Base-by-base conservation (phyloP, 352 stramenopile species). In the Plasmopara halstedii region DNA sequence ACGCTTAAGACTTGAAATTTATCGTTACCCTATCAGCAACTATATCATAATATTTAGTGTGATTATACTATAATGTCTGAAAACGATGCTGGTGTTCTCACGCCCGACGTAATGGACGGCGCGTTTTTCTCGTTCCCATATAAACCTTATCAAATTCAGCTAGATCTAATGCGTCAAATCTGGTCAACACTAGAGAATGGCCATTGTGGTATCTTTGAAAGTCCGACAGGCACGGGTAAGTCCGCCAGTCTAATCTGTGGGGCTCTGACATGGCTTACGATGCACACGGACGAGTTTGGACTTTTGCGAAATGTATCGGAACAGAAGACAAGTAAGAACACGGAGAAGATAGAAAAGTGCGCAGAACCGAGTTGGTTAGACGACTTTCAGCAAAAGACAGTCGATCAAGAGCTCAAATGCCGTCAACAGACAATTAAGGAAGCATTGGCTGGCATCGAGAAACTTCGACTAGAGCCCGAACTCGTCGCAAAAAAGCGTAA, bases 191-290 rank as follows among this genome's bases (percentile, higher is more conserved):
- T 97, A n/a, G 78, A 94, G 34, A 42, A 50, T 2, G 53, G 80
- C 2, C 84, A 95, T 21, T 68, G 95, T 29, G 88, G 85, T 42
- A 95, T 97, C 53, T 95, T 95, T 33, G 88, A 97, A 61, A 96
- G 85, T 43, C 88, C 88, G 9, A 97, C 88, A 1, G 88, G 88
- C 19, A 96, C 88, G 20, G 88, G 88, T 42, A 97, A 97, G 51
- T 95, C 85, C 10, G 83, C 96, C 42, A 96, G 83, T 51, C 67
- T 97, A 13, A 95, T 97, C 45, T 96, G 87, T 48, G 83, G 85
- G 13, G 65, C 78, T 1, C 61, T 97, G 3, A 76, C 87, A 22
- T 97, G 87, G 87, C 61, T 96, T 3, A 46, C 60, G 4, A 68
- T 73, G 34, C 64, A 88, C 50, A 88, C 81, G 13, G 84, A 91